Conservation (phyloP, 495 filamentous ascomycete species). For the Aspergillus saccharolyticus region DNA sequence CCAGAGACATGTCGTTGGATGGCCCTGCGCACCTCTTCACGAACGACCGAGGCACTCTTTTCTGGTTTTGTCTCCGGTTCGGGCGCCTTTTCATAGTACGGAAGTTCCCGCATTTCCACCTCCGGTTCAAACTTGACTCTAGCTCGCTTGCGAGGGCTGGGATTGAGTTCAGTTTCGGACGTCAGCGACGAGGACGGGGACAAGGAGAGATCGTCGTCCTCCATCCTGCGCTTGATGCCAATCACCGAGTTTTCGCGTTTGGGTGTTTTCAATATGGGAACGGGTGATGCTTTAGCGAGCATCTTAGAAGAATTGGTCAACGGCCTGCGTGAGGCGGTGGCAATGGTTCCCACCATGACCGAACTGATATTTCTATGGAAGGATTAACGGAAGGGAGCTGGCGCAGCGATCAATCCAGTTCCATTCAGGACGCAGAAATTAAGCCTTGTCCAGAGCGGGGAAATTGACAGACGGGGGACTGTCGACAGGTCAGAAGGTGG, state of each 20-base stretch:
- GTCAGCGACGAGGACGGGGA: constrained; percentile 31
- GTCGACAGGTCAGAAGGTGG: constrained; percentile 1
- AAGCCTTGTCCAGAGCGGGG: background rate
- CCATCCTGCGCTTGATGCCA: constrained; percentile 39
- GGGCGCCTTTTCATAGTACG: constrained; percentile 14
- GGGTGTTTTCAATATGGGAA: constrained; percentile 40
- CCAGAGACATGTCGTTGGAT: constrained; percentile 58
- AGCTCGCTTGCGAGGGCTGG: constrained; percentile 48
- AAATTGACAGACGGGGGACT: background rate
- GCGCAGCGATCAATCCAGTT: constrained; percentile 3
- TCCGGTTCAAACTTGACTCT: constrained; percentile 76
- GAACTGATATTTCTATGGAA: constrained; percentile 10
- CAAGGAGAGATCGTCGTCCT: constrained; percentile 35
- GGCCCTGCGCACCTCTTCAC: constrained; percentile 67
- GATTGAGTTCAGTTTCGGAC: constrained; percentile 37
- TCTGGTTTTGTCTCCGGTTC: constrained; percentile 37
- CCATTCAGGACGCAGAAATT: constrained; percentile 19
- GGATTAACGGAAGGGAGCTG: background rate
- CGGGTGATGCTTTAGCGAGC: constrained; percentile 32
- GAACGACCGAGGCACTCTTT: constrained; percentile 56
- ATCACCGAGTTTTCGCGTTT: constrained; percentile 20
- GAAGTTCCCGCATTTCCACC: constrained; percentile 50
- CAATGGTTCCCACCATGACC: constrained; percentile 41
- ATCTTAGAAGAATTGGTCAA: constrained; percentile 32
- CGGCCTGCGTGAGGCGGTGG: constrained; percentile 31